Base-by-base conservation (phyloP, 495 filamentous ascomycete species). In the Penicillium arizonense region DNA sequence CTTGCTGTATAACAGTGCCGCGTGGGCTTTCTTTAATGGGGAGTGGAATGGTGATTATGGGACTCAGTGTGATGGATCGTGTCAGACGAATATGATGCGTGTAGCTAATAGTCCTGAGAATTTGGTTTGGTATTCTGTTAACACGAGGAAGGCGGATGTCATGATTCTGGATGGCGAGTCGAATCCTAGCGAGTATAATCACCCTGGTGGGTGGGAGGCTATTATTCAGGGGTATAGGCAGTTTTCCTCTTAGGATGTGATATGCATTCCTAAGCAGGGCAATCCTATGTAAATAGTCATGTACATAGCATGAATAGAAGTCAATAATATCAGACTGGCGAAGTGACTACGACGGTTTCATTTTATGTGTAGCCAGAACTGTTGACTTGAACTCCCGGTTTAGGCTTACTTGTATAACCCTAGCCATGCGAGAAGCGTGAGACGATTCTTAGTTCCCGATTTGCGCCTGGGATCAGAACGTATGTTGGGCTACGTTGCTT, bases 191-290 rank as follows among this genome's bases (percentile, higher is more conserved):
- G 63, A 76, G 64, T 50, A 61, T 30, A 67, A 70, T 4, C 82
- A 80, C 52, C 75, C 74, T 1, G 81, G 82, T 21, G 74, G 76
- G 13, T 84, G 81, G 80, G 82, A 80, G 28, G 79, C 77, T n/a
- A 72, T 79, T 53, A 68, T 84, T 58, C 81, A 72, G n/a, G 75
- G 65, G 12, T 72, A 67, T 54, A 48, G 55, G 44, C 55, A 58
- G 45, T 58, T 58, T 23, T 36, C 50, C n/a, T 58, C 55, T 23
- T 56, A 47, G 16, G 43, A 9, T 4, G 28, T 30, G 18, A 18
- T 18, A 18, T 24, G 23, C 23, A 6, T 6, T 24, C 1, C 5
- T 4, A 6, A 7, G 28, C 6, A 9, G 9, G 5, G 5, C 6
- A 8, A 0, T 7, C 9, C 7, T 30, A 9, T 30, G 28, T 30